Percentiles rank a stretch among this genome's conserved stretches.
phyloP scores from a whole-genome alignment of 257 asterid genomes.

The Primulina tabacum region DNA sequence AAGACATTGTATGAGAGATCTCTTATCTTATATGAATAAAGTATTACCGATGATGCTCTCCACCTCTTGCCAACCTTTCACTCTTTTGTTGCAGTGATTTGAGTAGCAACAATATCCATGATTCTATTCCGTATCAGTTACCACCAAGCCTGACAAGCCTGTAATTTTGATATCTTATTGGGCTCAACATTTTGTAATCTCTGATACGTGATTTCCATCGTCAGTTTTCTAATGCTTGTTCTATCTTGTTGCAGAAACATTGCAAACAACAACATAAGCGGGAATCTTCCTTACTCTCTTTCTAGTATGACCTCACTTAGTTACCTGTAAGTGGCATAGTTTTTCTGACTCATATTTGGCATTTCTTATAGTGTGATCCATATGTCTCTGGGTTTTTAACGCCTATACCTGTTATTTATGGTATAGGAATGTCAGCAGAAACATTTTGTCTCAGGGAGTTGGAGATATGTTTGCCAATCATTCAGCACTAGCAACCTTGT shows the following conservation, averaged over 20 bases:
- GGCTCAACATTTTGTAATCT: conserved; percentile 20
- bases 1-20: conserved; percentile 60
- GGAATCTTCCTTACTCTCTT: conserved; percentile 78
- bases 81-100: conserved; percentile 62
- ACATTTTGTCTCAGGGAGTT: conserved; percentile 60
- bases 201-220: conserved; percentile 16
- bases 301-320: conserved; percentile 49
- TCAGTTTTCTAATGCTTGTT: conserved; percentile 19
- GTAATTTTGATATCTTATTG: conserved; percentile 42
- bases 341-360: conserved; percentile 15
- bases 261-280: conserved; percentile 76
- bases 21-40: conserved; percentile 10
- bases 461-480: conserved; percentile 81
- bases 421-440: conserved; percentile 76
- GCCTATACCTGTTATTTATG: conserved; percentile 26
- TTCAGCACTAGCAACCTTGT: conserved; percentile 63
- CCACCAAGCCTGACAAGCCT: conserved; percentile 85
- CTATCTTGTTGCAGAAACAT: conserved; percentile 64
- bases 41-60: not conserved
- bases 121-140: conserved; percentile 72
- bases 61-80: conserved; percentile 5
- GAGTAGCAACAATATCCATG: conserved; percentile 81
- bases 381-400: conserved; percentile 22
- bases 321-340: conserved; percentile 65
- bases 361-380: conserved; percentile 23